These are phyloP conservation scores for Striga hermonthica DNA, from an alignment of 305 asterid species.

Conservation along the genomic window DNA sequence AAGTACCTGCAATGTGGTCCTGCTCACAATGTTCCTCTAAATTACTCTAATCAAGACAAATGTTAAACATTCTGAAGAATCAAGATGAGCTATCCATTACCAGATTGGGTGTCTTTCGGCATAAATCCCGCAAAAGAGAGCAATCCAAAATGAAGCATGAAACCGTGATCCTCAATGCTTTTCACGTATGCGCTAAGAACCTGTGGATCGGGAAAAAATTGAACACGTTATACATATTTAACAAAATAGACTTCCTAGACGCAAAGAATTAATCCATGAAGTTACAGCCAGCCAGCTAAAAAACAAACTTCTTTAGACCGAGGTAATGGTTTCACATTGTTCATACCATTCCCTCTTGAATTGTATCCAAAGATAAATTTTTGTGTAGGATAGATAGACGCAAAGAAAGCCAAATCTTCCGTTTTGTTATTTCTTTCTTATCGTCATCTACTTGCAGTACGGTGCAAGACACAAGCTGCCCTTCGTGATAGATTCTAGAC, in stretches of 20 bases:
- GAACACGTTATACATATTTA: constrained; percentile 20
- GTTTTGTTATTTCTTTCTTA: constrained; percentile 63
- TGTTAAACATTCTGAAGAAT: constrained; percentile 21
- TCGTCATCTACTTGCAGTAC: constrained; percentile 80
- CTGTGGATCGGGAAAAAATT: constrained; percentile 41
- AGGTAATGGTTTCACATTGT: constrained; percentile 9
- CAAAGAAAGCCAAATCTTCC: constrained; percentile 92
- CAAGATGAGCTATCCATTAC: constrained; percentile 40
- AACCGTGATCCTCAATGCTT: constrained; percentile 97
- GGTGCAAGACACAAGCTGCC: constrained; percentile 87
- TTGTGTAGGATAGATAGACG: constrained; percentile 72
- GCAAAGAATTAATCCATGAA: constrained; percentile 13
- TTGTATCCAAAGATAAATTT: constrained; percentile 64
- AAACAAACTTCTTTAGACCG: constrained; percentile 24
- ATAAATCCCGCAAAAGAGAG: constrained; percentile 74
- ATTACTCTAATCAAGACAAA: constrained; percentile 9
- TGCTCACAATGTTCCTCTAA: constrained; percentile 6
- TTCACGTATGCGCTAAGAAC: constrained; percentile 78
- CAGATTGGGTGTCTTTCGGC: constrained; percentile 56
- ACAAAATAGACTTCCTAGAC: constrained; percentile 14
- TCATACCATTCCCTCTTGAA: constrained; percentile 97
- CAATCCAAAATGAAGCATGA: constrained; percentile 74
- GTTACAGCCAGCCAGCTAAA: background rate
- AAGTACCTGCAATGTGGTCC: constrained; percentile 14
- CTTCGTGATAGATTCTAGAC: constrained; percentile 63